Percentiles rank a stretch among this genome's conserved stretches.
Evolutionary conservation across 2,329 filamentous ascomycete species (phyloP).

Genomic region (Aureobasidium vineae): DNA sequence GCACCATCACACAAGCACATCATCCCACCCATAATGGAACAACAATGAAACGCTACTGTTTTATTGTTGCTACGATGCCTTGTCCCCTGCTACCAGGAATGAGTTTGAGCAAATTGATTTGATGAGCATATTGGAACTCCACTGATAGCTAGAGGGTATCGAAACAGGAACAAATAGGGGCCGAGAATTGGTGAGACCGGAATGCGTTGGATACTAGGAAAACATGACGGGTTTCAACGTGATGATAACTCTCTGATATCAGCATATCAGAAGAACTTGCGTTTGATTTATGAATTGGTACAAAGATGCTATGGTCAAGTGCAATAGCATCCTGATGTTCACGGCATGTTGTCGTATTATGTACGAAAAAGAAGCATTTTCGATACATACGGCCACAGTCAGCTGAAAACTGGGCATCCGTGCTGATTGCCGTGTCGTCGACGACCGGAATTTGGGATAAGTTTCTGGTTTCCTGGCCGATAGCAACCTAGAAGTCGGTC

Average conservation of each 20-base stretch:
- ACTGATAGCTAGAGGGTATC: background rate
- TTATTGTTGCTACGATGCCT: background rate
- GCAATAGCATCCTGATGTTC: too few relatives aligned
- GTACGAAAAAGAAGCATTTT: too few relatives aligned
- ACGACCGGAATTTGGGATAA: background rate
- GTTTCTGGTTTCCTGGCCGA: background rate
- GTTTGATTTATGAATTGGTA: too few relatives aligned
- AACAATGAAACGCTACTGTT: background rate
- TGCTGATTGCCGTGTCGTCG: background rate
- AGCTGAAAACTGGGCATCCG: too few relatives aligned
- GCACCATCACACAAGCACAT: background rate
- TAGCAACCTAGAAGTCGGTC: constrained; percentile 4
- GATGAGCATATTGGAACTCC: background rate
- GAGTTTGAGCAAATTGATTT: background rate
- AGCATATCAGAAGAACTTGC: too few relatives aligned
- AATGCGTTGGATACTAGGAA: too few relatives aligned
- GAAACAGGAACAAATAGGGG: too few relatives aligned
- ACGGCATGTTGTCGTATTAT: too few relatives aligned
- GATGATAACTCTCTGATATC: too few relatives aligned
- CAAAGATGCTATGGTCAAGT: too few relatives aligned
- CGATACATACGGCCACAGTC: background rate
- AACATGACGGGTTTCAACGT: too few relatives aligned
- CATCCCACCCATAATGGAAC: background rate
- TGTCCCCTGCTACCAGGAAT: background rate
- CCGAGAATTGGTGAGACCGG: too few relatives aligned